A percentile compares a stretch with the other conserved stretches of the same genome.
Conservation (phyloP, 179 eudicot species). For the Silene coronaria region DNA sequence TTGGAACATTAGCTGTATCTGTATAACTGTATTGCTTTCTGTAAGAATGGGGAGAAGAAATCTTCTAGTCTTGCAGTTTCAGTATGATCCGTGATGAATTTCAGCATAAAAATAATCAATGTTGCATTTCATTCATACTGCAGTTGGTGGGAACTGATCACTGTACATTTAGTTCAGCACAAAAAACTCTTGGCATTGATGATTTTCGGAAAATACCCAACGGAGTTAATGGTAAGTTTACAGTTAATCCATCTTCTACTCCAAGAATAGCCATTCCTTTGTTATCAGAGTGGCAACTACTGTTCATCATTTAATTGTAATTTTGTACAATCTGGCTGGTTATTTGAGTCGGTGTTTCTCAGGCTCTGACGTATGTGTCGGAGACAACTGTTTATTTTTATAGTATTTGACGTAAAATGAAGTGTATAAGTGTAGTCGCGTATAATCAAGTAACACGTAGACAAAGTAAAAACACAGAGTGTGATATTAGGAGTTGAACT, state of each 20-base stretch:
- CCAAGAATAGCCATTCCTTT: neutral
- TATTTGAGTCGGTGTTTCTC: neutral
- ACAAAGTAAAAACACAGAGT: too few species aligned
- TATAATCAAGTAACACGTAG: too few species aligned
- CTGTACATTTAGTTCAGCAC: constrained; percentile 80
- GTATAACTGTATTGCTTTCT: too few species aligned
- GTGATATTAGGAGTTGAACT: neutral
- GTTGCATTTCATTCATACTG: constrained; percentile 14
- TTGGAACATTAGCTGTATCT: neutral
- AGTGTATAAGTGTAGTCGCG: too few species aligned
- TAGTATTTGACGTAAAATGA: too few species aligned
- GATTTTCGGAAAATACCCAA: constrained; percentile 94
- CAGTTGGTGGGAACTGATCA: constrained; percentile 99
- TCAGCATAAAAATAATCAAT: neutral
- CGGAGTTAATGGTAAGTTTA: constrained; percentile 78
- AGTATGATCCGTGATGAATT: neutral
- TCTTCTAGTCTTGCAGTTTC: neutral
- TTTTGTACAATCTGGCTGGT: neutral
- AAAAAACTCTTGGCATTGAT: constrained; percentile 71
- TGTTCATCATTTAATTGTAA: neutral
- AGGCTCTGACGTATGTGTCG: neutral
- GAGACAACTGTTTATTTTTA: too few species aligned
- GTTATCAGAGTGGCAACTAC: too few species aligned
- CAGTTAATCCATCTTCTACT: neutral
- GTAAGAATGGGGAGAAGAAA: neutral